Evolutionary conservation across 2,329 filamentous ascomycete species (phyloP).

Genomic region (Thelonectria olida): DNA sequence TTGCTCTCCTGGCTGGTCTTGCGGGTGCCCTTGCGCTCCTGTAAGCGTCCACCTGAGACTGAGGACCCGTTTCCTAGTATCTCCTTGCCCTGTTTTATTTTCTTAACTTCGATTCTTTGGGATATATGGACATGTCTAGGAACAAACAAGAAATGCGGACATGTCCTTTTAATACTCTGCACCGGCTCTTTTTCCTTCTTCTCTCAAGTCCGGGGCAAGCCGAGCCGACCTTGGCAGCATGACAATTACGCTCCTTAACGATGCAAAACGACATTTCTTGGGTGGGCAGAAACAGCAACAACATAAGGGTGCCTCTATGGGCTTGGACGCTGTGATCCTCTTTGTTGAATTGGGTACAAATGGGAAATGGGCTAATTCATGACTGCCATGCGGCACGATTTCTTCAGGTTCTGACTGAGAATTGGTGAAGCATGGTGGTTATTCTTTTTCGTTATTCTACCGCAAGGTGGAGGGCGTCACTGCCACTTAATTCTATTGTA

Average conservation of each 20-base stretch:
- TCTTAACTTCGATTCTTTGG: not conserved
- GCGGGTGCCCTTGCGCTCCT: conserved; percentile 50
- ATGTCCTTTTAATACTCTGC: not conserved
- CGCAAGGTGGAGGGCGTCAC: conserved; percentile 7
- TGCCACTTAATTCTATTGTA: conserved; percentile 23
- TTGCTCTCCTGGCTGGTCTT: conserved; percentile 50
- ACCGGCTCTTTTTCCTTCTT: not conserved
- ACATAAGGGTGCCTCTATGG: no score
- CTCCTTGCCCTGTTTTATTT: not conserved
- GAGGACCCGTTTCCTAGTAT: not conserved
- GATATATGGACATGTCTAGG: not conserved
- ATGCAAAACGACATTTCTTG: conserved; percentile 1
- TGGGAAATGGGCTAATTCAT: not conserved
- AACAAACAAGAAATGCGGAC: not conserved
- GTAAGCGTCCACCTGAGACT: conserved; percentile 30
- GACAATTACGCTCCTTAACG: conserved; percentile 6
- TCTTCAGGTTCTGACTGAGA: not conserved
- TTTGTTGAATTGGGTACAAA: not conserved
- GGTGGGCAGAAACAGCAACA: no score
- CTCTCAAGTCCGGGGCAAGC: not conserved
- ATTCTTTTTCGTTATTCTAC: conserved; percentile 2
- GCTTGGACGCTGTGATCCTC: not conserved
- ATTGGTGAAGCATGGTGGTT: not conserved
- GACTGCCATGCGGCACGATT: not conserved
- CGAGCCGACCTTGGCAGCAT: not conserved